Conservation (phyloP, 306 rosid species). For the Senna tora region DNA sequence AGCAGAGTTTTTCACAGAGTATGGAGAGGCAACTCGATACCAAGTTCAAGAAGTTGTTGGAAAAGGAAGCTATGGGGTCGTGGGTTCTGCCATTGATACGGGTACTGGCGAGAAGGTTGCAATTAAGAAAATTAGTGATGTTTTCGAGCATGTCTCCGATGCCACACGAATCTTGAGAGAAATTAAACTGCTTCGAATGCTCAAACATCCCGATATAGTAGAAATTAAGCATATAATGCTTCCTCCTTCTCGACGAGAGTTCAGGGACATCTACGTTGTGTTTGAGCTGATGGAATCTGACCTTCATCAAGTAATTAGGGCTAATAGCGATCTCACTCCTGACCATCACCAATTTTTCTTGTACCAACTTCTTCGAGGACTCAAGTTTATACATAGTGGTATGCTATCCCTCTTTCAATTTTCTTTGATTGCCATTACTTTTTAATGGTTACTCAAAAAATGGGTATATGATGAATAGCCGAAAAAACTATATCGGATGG, state of each 20-base stretch:
- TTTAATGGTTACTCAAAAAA: too few species aligned
- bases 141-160: constrained; percentile 57
- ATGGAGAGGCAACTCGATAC: constrained; percentile 72
- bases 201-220: constrained; percentile 52
- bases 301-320: constrained; percentile 55
- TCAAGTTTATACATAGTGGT: constrained; percentile 91
- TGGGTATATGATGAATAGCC: too few species aligned
- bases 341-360: constrained; percentile 69
- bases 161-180: constrained; percentile 54
- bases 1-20: constrained; percentile 90
- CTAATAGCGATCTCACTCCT: constrained; percentile 53
- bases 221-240: constrained; percentile 57
- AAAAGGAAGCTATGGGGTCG: constrained; percentile 59
- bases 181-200: constrained; percentile 50
- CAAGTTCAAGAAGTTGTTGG: constrained; percentile 48
- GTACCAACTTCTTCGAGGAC: constrained; percentile 95
- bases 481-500: too few species aligned
- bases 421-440: too few species aligned
- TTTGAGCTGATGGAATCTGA: constrained; percentile 65
- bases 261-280: constrained; percentile 52
- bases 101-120: constrained; percentile 47
- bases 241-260: constrained; percentile 54
- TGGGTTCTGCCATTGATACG: constrained; percentile 45
- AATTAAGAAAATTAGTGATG: constrained; percentile 52
- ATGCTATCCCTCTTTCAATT: too few species aligned